Base-by-base conservation (phyloP, 352 stramenopile species). In the Pythium diclinum region DNA sequence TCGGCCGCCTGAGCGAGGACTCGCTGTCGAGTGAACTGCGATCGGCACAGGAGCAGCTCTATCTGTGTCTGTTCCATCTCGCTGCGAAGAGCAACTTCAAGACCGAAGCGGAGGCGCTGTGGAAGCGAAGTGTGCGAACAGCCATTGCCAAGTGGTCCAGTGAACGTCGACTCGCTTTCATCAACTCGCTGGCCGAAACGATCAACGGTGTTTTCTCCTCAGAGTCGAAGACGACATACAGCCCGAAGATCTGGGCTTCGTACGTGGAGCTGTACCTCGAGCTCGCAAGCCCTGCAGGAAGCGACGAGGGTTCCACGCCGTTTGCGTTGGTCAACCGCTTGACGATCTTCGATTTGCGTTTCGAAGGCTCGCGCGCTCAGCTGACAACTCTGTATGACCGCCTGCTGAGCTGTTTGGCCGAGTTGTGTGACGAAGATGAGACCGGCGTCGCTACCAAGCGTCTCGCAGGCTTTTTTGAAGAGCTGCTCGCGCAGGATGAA, bases 341-440 rank as follows among this genome's bases (percentile, higher is more conserved):
- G 11, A 59, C 48, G 11, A 61, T 75, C 17, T 70, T 77, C 28
- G 19, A 72, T 25, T 48, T 73, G 1, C 55, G 64, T 4, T 54
- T 66, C 36, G 55, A 89, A 25, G 76, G 77, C 36, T 71, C 72
- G 28, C 85, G 85, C 52, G 21, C 86, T 17, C 76, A 89, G 66
- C 63, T 80, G 36, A 71, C 89, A 10, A 78, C 86, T 33, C 25
- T 71, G 56, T 74, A 74, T 52, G 78, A 78, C 23, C 80, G 85
- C 21, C 59, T 90, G 21, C 56, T 94, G 49, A 69, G 64, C 8
- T 73, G 69, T 16, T 54, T 94, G 10, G 79, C 72, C 10, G 79
- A 89, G 25, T 59, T 89, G 0, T 91, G 80, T 21, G 82, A 91
- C 30, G 74, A 82, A 51, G 75, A 88, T 38, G 56, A 75, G 38